phyloP scores from a whole-genome alignment of 208 protist genomes.

The Wallacemonas sp. region DNA sequence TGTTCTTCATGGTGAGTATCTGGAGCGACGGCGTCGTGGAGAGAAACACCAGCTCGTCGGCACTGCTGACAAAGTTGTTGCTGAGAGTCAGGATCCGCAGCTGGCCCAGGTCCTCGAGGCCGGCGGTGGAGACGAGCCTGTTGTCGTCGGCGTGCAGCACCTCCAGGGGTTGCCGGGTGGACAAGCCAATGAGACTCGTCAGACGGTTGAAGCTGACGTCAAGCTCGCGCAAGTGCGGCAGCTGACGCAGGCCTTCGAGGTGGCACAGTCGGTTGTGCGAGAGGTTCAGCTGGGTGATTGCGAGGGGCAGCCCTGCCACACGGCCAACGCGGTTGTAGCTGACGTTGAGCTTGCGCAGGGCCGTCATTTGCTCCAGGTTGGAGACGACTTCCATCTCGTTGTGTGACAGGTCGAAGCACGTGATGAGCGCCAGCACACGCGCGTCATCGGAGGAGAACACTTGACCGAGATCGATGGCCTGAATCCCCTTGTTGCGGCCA shows the following conservation, averaged over 20 bases:
- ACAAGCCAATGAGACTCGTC: constrained; percentile 49
- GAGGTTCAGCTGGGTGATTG: constrained; percentile 70
- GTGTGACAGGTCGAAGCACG: constrained; percentile 81
- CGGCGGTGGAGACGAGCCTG: constrained; percentile 46
- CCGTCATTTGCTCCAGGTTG: constrained; percentile 55
- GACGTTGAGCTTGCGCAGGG: constrained; percentile 58
- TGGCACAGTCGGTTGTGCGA: constrained; percentile 71
- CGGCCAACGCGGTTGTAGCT: constrained; percentile 71
- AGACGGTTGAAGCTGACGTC: constrained; percentile 82
- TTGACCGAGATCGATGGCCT: constrained; percentile 66
- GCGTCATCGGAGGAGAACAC: constrained; percentile 66
- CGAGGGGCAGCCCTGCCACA: constrained; percentile 57
- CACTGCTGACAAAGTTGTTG: constrained; percentile 78
- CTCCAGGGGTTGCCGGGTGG: constrained; percentile 42
- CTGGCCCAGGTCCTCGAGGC: constrained; percentile 53
- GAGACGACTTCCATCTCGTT: constrained; percentile 65
- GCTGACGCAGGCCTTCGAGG: constrained; percentile 54
- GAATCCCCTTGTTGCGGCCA: constrained; percentile 70
- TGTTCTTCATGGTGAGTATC: constrained; percentile 55
- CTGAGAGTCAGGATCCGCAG: constrained; percentile 55
- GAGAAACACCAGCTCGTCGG: constrained; percentile 69
- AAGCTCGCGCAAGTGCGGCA: constrained; percentile 72
- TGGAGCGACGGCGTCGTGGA: constrained; percentile 46
- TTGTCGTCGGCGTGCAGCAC: constrained; percentile 77
- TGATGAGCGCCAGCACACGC: constrained; percentile 65